These are phyloP conservation scores for Boletus subparvulus DNA, from an alignment of 768 basidiomycete genomes.

Conservation along the genomic window DNA sequence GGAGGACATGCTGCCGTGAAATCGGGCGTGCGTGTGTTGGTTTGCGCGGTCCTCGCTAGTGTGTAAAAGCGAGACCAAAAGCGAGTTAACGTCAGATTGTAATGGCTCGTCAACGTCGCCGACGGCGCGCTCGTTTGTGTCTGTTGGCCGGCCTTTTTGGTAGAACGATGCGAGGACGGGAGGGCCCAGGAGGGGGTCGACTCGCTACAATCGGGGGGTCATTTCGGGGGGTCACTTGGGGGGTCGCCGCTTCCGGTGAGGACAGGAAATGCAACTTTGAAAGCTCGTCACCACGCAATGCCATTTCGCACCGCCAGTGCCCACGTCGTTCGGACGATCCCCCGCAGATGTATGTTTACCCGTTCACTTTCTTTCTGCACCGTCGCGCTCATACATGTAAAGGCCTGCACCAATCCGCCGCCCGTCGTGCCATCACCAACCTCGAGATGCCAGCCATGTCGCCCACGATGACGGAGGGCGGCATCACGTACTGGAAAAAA, in stretches of 20 bases:
- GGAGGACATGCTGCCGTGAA: conserved; percentile 21
- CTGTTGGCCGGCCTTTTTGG: not conserved
- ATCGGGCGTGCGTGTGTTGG: conserved; percentile 1
- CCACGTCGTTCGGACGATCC: conserved; percentile 12
- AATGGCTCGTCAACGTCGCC: not conserved
- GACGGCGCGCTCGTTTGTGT: conserved; percentile 9
- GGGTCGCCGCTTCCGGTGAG: conserved; percentile 2
- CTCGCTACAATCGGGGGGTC: not conserved
- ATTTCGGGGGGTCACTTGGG: conserved; percentile 12
- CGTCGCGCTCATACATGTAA: conserved; percentile 2
- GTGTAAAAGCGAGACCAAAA: not conserved
- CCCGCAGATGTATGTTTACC: conserved; percentile 26
- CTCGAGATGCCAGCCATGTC: conserved; percentile 97
- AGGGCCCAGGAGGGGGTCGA: conserved; percentile 4
- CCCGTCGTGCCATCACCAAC: conserved; percentile 62
- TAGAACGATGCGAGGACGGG: not conserved
- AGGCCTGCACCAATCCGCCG: conserved; percentile 50
- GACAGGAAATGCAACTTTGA: not conserved
- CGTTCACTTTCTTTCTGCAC: not conserved
- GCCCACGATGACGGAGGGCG: conserved; percentile 95
- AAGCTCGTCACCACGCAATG: conserved; percentile 6
- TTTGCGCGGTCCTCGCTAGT: not conserved
- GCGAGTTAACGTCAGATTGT: not conserved
- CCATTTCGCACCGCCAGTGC: conserved; percentile 11
- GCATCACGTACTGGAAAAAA: conserved; percentile 89